Evolutionary conservation across 225 moss, liverwort and hornwort species (phyloP), one percentile per base, ranked within the genome.

Genomic region (Rhytidiadelphus loreus): DNA sequence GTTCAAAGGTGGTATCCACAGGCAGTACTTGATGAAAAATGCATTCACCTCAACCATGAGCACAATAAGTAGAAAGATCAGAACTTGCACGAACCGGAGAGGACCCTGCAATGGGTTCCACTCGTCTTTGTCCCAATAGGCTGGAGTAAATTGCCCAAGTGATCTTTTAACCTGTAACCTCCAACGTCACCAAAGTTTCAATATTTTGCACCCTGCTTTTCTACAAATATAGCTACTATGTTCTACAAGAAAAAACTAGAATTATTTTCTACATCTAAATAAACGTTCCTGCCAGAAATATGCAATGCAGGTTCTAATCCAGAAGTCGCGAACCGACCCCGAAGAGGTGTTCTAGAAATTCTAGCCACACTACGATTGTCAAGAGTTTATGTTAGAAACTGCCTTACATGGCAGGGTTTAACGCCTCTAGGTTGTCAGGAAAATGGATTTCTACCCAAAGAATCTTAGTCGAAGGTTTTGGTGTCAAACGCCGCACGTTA

Each of bases 111-210:
- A 87, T 68, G 97, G 95, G 74, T 98, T 86, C 98, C 97, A 98
- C 89, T 97, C 96, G 85, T 96, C 98, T 91, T 96, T 99, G 93
- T 99, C 95, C 96, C 95, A 96, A 76, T 93, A 96, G 64, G 98
- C 96, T 68, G 97, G 97, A 77, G 96, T 99, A 61, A 97, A 97
- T 88, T 99, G 98, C 75, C 97, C 91, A 77, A 97, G 90, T 29
- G 96, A 96, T 78, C 98, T 93, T 81, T 93, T 95, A 80, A 99
- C 94, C 95, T 97, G 95, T 37, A 86, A 85, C 21, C 70, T 83
- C 86, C 80, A 86, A 80, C 80, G 75, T 32, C 88, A 88, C 35
- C 88, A 84, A 68, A 66, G n/a, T 73, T 80, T 68, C 58, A 87
- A 29, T 52, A 69, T 77, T 56, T 86, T 71, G 55, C 55, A 61